phyloP scores from a whole-genome alignment of 371 early-diverging fungal species.

The Rhizomucor miehei region DNA sequence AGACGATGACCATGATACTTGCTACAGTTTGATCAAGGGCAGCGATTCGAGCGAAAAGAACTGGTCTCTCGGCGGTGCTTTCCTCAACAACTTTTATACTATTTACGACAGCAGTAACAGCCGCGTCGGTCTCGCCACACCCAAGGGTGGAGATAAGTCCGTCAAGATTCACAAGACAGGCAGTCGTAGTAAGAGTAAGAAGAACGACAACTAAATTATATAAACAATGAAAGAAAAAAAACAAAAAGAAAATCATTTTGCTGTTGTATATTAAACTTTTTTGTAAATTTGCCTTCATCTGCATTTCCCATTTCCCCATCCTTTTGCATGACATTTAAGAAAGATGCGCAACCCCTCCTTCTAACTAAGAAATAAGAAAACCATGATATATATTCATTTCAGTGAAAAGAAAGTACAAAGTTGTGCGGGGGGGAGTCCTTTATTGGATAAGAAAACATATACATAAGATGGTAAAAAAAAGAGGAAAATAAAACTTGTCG shows the following conservation, averaged over 20 bases:
- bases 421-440: no score
- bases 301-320: constrained; percentile 7
- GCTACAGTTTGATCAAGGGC: constrained; percentile 25
- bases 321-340: no score
- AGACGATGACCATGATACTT: constrained; percentile 15
- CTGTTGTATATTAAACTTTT: neutral
- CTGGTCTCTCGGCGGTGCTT: constrained; percentile 44
- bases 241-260: neutral
- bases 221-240: neutral
- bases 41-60: constrained; percentile 26
- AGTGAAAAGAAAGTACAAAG: no score
- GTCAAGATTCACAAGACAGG: constrained; percentile 34
- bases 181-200: constrained; percentile 1
- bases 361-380: neutral
- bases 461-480: no score
- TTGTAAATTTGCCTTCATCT: constrained; percentile 20
- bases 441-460: no score
- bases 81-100: constrained; percentile 34
- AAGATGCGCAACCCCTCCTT: no score
- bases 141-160: constrained; percentile 23
- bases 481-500: neutral
- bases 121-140: constrained; percentile 38
- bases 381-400: no score
- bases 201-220: constrained; percentile 12
- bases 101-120: constrained; percentile 28